Evolutionary conservation across 345 rosid genomes (phyloP).

Genomic region (Eucalyptus regnans): DNA sequence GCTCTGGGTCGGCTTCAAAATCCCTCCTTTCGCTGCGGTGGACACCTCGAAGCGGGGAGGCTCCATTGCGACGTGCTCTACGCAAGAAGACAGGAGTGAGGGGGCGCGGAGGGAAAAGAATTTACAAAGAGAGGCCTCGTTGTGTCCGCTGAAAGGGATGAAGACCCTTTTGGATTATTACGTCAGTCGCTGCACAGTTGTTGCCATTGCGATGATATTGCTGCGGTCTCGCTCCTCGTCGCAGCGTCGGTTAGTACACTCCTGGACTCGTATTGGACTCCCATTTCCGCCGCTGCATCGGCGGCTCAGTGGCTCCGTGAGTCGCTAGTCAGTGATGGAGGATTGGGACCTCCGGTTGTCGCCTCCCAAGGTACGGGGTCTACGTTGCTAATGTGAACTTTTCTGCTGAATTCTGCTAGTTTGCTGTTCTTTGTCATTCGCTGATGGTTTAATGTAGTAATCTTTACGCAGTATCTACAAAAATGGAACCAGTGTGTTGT

Average conservation of each 20-base stretch:
- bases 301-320: neutral
- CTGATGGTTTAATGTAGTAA: neutral
- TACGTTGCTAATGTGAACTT: neutral
- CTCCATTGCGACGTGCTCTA: neutral
- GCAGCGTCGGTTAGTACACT: neutral
- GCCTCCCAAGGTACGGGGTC: neutral
- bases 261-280: neutral
- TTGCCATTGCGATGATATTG: neutral
- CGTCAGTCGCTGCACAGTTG: neutral
- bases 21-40: neutral
- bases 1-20: no score
- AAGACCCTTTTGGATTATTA: constrained; percentile 1
- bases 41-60: neutral
- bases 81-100: neutral
- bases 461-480: neutral
- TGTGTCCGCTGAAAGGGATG: neutral
- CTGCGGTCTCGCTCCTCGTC: neutral
- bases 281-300: neutral
- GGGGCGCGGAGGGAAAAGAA: neutral
- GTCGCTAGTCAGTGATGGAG: neutral
- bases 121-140: neutral
- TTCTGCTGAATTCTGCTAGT: neutral
- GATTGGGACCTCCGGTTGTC: neutral
- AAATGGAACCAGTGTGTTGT: neutral
- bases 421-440: neutral